Conservation (phyloP, 2,329 filamentous ascomycete species). For the Fusarium neocosmosporiellum region DNA sequence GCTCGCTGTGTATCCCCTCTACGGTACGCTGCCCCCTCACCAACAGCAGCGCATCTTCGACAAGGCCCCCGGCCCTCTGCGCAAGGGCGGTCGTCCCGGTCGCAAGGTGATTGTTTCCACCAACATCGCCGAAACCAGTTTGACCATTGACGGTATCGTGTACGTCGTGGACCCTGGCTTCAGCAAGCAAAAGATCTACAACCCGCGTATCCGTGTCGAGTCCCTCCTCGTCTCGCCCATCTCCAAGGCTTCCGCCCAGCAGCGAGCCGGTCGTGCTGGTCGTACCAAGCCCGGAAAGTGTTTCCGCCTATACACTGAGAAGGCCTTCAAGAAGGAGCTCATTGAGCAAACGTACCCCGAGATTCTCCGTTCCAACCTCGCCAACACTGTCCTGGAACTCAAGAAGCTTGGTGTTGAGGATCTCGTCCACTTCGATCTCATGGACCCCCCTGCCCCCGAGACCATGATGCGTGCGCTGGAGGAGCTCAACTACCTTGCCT, state of each 20-base stretch:
- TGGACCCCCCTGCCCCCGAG: constrained; percentile 98
- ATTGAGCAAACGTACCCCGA: constrained; percentile 98
- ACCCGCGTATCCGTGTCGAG: constrained; percentile 94
- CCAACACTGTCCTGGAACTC: constrained; percentile 93
- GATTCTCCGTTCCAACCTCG: constrained; percentile 92
- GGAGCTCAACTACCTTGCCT: constrained; percentile 97
- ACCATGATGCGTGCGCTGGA: constrained; percentile 98
- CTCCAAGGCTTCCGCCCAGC: constrained; percentile 96
- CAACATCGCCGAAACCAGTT: constrained; percentile 96
- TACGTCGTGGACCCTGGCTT: constrained; percentile 99
- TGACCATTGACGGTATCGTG: constrained; percentile 98
- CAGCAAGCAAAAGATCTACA: constrained; percentile 99
- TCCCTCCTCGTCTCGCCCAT: constrained; percentile 98
- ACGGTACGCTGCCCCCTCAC: constrained; percentile 89
- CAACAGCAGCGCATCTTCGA: constrained; percentile 98
- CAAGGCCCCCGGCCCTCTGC: constrained; percentile 79
- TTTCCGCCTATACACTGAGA: constrained; percentile 95
- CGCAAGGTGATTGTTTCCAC: constrained; percentile 94
- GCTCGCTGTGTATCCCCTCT: constrained; percentile 90
- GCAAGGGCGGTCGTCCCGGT: constrained; percentile 84
- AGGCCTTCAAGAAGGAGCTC: constrained; percentile 96
- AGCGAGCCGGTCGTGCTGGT: constrained; percentile 98
- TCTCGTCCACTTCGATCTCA: constrained; percentile 96
- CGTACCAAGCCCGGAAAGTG: constrained; percentile 98
- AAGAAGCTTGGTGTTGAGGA: constrained; percentile 98